Base-by-base conservation (phyloP, 345 rosid species). In the Hibiscus trionum region DNA sequence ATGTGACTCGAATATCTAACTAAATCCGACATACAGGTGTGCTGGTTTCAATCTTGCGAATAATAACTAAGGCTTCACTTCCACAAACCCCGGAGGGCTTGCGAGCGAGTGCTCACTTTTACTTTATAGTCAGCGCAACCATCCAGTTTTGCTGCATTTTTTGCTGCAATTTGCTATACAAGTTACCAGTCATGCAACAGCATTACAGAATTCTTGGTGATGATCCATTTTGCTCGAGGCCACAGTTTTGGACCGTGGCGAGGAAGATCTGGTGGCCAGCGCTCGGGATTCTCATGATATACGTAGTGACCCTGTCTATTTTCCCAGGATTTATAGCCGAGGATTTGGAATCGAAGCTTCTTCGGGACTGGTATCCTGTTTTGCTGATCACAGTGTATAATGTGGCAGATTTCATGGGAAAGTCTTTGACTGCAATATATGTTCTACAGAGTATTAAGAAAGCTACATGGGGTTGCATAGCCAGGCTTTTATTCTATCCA, bases 241-340 rank as follows among this genome's bases (percentile, higher is more conserved):
- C 79, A 21, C 75, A 71, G 37, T 77, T 88, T 64, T 81, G 11
- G 46, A 42, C 55, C 2, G 80, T 86, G 53, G 90, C 85, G 35
- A 84, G 81, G 76, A 88, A 86, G 70, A 84, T 88, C 71, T 73
- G 69, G 49, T 78, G 85, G 81, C 93, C 91, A 21, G 88, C 88
- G 56, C 71, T 81, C 1, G 96, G 90, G 52, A 77, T 91, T 68
- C 70, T 88, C 17, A 56, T 80, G n/a, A 88, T 88, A 14, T 94
- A 91, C 68, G 53, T 83, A 0, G 96, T 94, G 64, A 94, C 95
- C 0, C 87, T 90, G 11, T 90, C 95, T 1, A 90, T 91, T 70
- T 91, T 94, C 77, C 97, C 96, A 0, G 95, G 97, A 69, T 91
- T 90, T 85, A 66, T 91, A 46, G 90, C 88, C 2, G 97, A 91